Evolutionary conservation across 176 grass and related monocot species (phyloP).

Genomic region (Avena atlantica): DNA sequence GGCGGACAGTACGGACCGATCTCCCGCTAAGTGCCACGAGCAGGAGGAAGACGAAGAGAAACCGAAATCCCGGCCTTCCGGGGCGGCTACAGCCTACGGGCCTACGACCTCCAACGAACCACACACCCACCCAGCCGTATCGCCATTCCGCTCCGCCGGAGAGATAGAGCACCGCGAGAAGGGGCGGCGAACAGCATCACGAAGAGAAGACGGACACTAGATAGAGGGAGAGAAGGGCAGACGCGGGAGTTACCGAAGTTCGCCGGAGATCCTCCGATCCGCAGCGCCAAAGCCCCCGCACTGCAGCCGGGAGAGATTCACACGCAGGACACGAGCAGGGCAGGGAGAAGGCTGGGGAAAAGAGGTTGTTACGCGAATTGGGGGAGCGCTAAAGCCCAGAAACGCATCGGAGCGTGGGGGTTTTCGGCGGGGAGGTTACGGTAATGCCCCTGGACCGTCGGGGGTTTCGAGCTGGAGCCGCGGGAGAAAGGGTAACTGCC

Average conservation of each 20-base stretch:
- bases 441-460: not conserved
- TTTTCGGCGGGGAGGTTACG: not conserved
- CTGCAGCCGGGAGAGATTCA: not conserved
- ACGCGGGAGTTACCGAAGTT: slow-evolving; percentile 5
- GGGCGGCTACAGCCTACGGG: not conserved
- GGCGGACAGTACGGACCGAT: not conserved
- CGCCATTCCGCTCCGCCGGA: not conserved
- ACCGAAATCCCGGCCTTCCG: not conserved
- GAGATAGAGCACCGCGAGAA: not conserved
- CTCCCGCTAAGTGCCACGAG: not conserved
- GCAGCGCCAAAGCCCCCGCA: not conserved
- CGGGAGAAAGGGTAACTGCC: not conserved
- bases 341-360: not conserved
- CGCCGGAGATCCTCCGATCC: not conserved
- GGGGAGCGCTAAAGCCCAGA: slow-evolving; percentile 26
- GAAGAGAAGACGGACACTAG: not conserved
- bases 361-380: not conserved
- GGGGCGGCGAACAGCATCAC: not conserved
- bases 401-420: not conserved
- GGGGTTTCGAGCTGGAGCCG: not conserved
- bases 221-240: too few relatives aligned
- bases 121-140: too few relatives aligned
- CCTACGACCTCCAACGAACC: not conserved
- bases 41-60: not conserved
- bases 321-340: not conserved